These are phyloP conservation scores for Urtica urens DNA, from an alignment of 306 rosid genomes.

Conservation along the genomic window DNA sequence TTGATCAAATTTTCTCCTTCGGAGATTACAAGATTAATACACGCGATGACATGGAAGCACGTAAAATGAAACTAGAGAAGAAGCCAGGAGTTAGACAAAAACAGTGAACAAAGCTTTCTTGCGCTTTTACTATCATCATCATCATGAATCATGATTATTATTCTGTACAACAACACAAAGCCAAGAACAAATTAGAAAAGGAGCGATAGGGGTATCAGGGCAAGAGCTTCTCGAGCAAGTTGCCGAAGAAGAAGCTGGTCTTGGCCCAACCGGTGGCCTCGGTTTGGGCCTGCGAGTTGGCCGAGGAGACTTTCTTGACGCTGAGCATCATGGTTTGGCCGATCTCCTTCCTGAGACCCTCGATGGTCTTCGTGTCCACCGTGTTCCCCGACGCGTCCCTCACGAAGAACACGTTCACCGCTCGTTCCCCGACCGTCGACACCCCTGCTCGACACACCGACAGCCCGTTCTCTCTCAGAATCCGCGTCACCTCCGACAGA, in stretches of 20 bases:
- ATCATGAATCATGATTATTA: too few relatives aligned
- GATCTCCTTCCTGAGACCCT: conserved; percentile 57
- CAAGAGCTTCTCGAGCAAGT: conserved; percentile 65
- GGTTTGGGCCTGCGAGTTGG: conserved; percentile 39
- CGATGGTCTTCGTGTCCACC: conserved; percentile 44
- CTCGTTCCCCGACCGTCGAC: conserved; percentile 68
- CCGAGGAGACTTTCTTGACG: conserved; percentile 55
- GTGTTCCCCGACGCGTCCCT: conserved; percentile 69
- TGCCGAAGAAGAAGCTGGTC: conserved; percentile 74
- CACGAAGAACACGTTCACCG: conserved; percentile 64
- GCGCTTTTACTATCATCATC: too few relatives aligned
- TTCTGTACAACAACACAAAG: too few relatives aligned
- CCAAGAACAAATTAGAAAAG: too few relatives aligned
- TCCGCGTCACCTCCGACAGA: conserved; percentile 71
- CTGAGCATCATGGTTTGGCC: conserved; percentile 56
- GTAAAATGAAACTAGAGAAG: too few relatives aligned
- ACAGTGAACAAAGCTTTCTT: too few relatives aligned
- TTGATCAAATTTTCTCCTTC: too few relatives aligned
- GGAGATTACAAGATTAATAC: too few relatives aligned
- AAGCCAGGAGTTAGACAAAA: too few relatives aligned
- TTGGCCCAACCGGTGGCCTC: conserved; percentile 62
- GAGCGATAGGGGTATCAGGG: too few relatives aligned
- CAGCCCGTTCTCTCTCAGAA: conserved; percentile 70
- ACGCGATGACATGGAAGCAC: too few relatives aligned
- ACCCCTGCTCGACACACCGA: conserved; percentile 66